Percentiles rank a stretch among this genome's conserved stretches.
phyloP scores from a whole-genome alignment of 306 rosid species.

The Cucurbita maxima region DNA sequence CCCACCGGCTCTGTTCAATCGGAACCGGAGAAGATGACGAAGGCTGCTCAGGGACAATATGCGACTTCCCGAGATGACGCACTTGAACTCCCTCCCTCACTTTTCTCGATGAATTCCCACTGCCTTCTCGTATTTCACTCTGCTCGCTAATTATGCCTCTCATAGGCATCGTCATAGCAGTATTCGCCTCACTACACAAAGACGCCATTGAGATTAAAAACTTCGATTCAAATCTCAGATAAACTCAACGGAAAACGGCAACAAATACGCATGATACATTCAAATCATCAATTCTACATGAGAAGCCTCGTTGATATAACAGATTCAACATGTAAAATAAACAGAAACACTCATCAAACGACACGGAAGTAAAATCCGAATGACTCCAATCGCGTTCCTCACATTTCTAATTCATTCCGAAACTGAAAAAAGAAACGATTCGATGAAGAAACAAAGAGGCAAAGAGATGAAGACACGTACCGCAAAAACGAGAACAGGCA shows the following conservation, averaged over 20 bases:
- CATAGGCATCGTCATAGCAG: slow-evolving; percentile 36
- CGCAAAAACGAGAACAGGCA: background rate
- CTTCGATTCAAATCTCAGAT: background rate
- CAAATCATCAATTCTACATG: background rate
- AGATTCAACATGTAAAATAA: background rate
- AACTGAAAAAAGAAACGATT: background rate
- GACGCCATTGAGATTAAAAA: background rate
- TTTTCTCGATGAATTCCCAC: slow-evolving; percentile 38
- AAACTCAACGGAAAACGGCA: background rate
- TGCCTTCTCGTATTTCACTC: slow-evolving; percentile 41
- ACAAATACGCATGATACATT: background rate
- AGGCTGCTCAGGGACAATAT: slow-evolving; percentile 62
- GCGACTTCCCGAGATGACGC: slow-evolving; percentile 53
- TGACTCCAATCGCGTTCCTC: background rate
- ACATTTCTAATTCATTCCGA: background rate
- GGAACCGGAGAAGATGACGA: slow-evolving; percentile 6
- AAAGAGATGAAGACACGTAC: background rate
- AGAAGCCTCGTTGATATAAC: background rate
- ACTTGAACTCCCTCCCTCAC: slow-evolving; percentile 20
- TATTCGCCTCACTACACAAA: background rate
- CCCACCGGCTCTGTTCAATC: slow-evolving; percentile 46
- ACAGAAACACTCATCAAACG: background rate
- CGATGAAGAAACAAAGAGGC: background rate
- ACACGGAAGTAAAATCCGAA: background rate
- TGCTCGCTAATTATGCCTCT: slow-evolving; percentile 39